Conservation (phyloP, 257 asterid genomes). For the Penstemon barbatus region DNA sequence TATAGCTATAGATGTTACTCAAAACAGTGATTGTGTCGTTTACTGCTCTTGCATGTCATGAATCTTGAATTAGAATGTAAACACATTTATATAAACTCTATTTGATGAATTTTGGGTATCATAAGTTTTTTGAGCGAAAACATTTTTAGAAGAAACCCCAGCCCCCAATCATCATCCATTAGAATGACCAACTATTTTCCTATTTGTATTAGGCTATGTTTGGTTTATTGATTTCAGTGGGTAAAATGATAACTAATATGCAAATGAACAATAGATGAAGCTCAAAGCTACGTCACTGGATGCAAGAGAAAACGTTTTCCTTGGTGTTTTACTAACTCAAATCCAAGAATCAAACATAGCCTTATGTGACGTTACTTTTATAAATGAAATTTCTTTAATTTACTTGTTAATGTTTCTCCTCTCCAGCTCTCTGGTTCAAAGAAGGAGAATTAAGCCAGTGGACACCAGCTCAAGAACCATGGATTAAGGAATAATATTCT, state of each 20-base stretch:
- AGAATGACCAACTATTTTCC: too few relatives aligned
- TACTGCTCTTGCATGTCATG: neutral
- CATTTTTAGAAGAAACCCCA: too few relatives aligned
- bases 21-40: neutral
- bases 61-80: neutral
- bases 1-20: neutral
- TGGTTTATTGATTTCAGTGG: too few relatives aligned
- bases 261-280: too few relatives aligned
- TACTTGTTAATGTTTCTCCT: neutral
- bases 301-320: too few relatives aligned
- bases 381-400: neutral
- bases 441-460: slow-evolving; percentile 71
- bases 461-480: slow-evolving; percentile 69
- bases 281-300: too few relatives aligned
- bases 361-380: too few relatives aligned
- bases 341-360: too few relatives aligned
- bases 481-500: slow-evolving; percentile 59
- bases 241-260: too few relatives aligned
- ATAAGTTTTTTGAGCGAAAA: neutral
- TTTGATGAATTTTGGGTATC: neutral
- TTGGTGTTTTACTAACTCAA: too few relatives aligned
- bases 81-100: neutral
- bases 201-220: too few relatives aligned
- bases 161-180: too few relatives aligned
- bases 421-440: slow-evolving; percentile 79